Base-by-base conservation (phyloP, 2,329 filamentous ascomycete genomes). In the Penicillium olsonii region DNA sequence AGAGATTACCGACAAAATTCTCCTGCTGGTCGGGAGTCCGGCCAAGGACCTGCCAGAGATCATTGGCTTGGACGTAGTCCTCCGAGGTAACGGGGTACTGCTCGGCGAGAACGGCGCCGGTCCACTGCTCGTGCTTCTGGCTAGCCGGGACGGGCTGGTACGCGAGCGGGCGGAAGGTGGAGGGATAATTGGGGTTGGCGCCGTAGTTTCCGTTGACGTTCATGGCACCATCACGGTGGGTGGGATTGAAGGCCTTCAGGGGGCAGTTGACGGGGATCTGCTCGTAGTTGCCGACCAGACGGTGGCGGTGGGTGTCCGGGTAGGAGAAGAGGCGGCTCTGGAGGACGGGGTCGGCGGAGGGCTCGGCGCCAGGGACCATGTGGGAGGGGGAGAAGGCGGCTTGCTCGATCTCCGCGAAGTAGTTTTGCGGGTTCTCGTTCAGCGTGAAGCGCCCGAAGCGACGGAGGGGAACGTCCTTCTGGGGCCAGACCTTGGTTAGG, bases 151-250 rank as follows among this genome's bases (percentile, higher is more conserved):
- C 68, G 35, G 71, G 66, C 52, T 68, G 67, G 62, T 69, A 69
- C 12, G 58, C 59, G 48, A 74, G 44, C 4, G 61, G 57, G 7
- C 68, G 68, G 63, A 73, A 72, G 37, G 63, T 71, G 18, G 71
- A 72, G 12, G 68, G 74, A 64, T 84, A 84, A 59, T 79, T 77
- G 12, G 81, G 78, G 53, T 82, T 78, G 3, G 78, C 73, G 44
- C 82, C 82, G 60, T 84, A 82, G 70, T 90, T 87, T 64, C 83
- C 76, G 49, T 80, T 77, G 60, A 84, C 82, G 1, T 84, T 81
- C 85, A 90, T 90, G 51, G 68, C 65, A 14, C 88, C 88, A 62
- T 90, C 87, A 53, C 87, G 83, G 68, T 90, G 86, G 76, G 84
- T 88, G 55, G 87, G 78, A 77, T 81, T 78, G 71, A 74, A 75